phyloP scores from a whole-genome alignment of 805 yeast genomes.

The Maudiozyma turicensis region DNA sequence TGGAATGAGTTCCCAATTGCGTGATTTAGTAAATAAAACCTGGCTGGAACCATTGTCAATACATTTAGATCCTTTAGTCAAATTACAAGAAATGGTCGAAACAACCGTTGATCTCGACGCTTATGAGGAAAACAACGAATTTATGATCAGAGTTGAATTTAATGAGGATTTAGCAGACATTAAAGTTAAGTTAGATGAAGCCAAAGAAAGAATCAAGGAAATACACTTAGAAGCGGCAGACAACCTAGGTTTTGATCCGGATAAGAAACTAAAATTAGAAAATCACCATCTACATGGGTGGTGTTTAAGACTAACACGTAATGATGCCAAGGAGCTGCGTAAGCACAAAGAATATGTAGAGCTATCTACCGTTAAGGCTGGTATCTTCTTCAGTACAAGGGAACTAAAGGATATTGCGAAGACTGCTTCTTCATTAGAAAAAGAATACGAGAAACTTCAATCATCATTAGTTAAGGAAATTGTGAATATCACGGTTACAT shows the following conservation, averaged over 20 bases:
- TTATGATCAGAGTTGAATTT: constrained; percentile 80
- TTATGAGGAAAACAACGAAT: constrained; percentile 64
- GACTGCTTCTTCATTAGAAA: constrained; percentile 47
- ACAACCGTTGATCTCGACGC: constrained; percentile 85
- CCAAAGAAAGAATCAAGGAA: constrained; percentile 44
- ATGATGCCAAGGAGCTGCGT: constrained; percentile 75
- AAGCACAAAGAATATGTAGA: constrained; percentile 51
- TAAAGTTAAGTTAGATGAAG: constrained; percentile 44
- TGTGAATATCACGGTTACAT: constrained; percentile 69
- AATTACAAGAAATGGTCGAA: constrained; percentile 79
- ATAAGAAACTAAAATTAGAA: constrained; percentile 82
- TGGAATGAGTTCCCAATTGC: constrained; percentile 9
- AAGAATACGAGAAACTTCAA: constrained; percentile 68
- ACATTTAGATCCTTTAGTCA: constrained; percentile 43
- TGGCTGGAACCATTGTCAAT: constrained; percentile 54
- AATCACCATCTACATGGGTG: constrained; percentile 84
- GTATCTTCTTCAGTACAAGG: constrained; percentile 79
- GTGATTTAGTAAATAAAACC: constrained; percentile 33
- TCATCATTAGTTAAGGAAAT: constrained; percentile 73
- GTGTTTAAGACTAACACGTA: constrained; percentile 88
- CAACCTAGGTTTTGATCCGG: constrained; percentile 71
- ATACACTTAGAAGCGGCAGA: constrained; percentile 60
- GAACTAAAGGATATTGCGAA: constrained; percentile 50
- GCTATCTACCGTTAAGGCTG: constrained; percentile 88
- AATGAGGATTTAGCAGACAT: constrained; percentile 64